A percentile compares a stretch with the other conserved stretches of the same genome.
phyloP scores from a whole-genome alignment of 202 grass and related monocot genomes.

The Schoenoplectus triqueter region DNA sequence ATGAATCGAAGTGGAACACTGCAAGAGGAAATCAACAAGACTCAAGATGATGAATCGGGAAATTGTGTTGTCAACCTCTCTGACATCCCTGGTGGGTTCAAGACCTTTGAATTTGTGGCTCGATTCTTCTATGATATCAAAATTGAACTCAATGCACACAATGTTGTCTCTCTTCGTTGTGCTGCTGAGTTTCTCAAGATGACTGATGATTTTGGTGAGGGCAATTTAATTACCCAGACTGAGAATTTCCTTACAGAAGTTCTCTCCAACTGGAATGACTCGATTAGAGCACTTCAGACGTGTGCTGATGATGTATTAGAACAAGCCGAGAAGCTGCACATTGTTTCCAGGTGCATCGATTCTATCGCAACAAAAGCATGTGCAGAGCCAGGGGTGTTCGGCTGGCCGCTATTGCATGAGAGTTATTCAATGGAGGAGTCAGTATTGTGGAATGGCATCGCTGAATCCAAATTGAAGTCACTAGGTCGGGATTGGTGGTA shows the following conservation, averaged over 20 bases:
- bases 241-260: constrained; percentile 56
- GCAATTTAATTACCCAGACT: constrained; percentile 58
- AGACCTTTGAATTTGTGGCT: constrained; percentile 56
- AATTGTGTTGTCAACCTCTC: constrained; percentile 49
- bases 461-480: constrained; percentile 41
- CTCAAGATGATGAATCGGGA: background rate
- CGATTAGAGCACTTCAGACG: constrained; percentile 52
- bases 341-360: constrained; percentile 68
- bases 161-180: constrained; percentile 64
- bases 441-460: constrained; percentile 61
- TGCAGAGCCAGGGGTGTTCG: constrained; percentile 60
- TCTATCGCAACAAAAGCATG: constrained; percentile 74
- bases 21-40: constrained; percentile 55
- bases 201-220: constrained; percentile 57
- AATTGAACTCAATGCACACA: constrained; percentile 62
- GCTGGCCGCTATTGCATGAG: constrained; percentile 58
- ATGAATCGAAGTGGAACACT: constrained; percentile 59
- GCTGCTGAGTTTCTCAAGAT: constrained; percentile 65
- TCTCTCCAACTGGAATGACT: constrained; percentile 60
- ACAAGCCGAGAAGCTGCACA: constrained; percentile 59
- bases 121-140: constrained; percentile 75
- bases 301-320: constrained; percentile 52
- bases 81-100: constrained; percentile 61
- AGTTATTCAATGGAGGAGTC: constrained; percentile 52
- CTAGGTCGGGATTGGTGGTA: constrained; percentile 75